A percentile compares a stretch with the other conserved stretches of the same genome.
Conservation (phyloP, 2,329 filamentous ascomycete genomes). For the Tolypocladium pustulatum region DNA sequence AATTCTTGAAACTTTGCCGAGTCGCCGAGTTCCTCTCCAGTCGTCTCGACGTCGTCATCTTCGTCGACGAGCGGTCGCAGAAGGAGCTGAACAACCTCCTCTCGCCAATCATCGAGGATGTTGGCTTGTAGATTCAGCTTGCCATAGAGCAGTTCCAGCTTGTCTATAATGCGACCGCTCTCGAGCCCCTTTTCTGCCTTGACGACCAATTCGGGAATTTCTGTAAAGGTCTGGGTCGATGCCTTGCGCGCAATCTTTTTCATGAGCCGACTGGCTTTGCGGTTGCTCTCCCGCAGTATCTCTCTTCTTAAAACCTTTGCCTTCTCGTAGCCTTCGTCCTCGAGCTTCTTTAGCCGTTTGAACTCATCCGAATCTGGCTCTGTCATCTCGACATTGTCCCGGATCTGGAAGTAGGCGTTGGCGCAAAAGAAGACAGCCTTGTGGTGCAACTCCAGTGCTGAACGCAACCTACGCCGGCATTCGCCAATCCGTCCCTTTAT, state of each 20-base stretch:
- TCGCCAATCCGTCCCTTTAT: slow-evolving; percentile 37
- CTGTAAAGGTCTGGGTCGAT: slow-evolving; percentile 43
- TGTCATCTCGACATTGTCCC: slow-evolving; percentile 55
- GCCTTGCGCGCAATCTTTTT: slow-evolving; percentile 44
- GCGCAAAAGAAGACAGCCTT: slow-evolving; percentile 76
- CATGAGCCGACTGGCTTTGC: slow-evolving; percentile 43
- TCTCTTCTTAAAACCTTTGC: slow-evolving; percentile 72
- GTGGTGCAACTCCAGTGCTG: slow-evolving; percentile 70
- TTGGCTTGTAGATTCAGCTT: slow-evolving; percentile 63
- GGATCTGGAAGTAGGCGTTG: slow-evolving; percentile 77
- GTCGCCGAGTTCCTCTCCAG: slow-evolving; percentile 82
- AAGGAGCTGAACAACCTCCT: slow-evolving; percentile 61
- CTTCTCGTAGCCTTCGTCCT: slow-evolving; percentile 62
- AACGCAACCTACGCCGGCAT: slow-evolving; percentile 54
- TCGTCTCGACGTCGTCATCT: slow-evolving; percentile 60
- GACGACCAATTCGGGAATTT: slow-evolving; percentile 48
- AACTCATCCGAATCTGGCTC: slow-evolving; percentile 58
- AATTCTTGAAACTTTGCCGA: slow-evolving; percentile 84
- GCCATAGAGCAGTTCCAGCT: slow-evolving; percentile 52
- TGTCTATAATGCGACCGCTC: slow-evolving; percentile 53
- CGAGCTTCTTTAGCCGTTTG: slow-evolving; percentile 53
- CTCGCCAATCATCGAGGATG: slow-evolving; percentile 64
- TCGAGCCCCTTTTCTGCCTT: slow-evolving; percentile 58
- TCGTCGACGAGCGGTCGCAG: slow-evolving; percentile 72
- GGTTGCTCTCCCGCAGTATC: slow-evolving; percentile 49